Conservation (phyloP, 306 rosid species). For the Fragaria iinumae region DNA sequence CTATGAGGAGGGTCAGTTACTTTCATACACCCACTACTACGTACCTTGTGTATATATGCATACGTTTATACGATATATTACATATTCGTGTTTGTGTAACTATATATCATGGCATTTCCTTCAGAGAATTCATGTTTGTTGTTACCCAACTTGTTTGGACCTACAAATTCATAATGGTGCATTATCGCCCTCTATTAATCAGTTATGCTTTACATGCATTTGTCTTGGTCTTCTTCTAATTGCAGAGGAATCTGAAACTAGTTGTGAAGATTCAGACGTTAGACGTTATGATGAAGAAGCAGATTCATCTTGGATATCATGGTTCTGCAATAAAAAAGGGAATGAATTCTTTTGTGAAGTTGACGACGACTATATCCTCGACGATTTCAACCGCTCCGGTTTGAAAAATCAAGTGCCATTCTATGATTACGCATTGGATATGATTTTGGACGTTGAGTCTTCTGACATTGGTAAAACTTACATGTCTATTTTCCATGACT, state of each 20-base stretch:
- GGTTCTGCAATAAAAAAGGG: constrained; percentile 75
- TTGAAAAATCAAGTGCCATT: constrained; percentile 65
- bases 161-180: background rate
- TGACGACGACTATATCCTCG: constrained; percentile 69
- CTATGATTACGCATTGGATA: constrained; percentile 69
- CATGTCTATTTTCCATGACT: too few relatives aligned
- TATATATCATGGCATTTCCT: background rate
- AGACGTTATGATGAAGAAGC: constrained; percentile 63
- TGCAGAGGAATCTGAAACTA: constrained; percentile 70
- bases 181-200: background rate
- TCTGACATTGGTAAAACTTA: constrained; percentile 50
- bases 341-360: constrained; percentile 76
- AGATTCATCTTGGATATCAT: constrained; percentile 54
- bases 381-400: constrained; percentile 64
- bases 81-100: too few relatives aligned
- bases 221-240: background rate
- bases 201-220: background rate
- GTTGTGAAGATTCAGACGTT: constrained; percentile 58
- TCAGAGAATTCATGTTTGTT: background rate
- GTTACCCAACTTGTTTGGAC: background rate
- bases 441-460: constrained; percentile 68
- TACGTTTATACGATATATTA: too few relatives aligned
- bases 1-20: constrained; percentile 14
- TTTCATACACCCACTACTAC: background rate
- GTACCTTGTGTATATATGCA: background rate